Evolutionary conservation across 768 basidiomycete species (phyloP), one percentile per base, ranked within the genome.

Genomic region (Leccinum broughii): DNA sequence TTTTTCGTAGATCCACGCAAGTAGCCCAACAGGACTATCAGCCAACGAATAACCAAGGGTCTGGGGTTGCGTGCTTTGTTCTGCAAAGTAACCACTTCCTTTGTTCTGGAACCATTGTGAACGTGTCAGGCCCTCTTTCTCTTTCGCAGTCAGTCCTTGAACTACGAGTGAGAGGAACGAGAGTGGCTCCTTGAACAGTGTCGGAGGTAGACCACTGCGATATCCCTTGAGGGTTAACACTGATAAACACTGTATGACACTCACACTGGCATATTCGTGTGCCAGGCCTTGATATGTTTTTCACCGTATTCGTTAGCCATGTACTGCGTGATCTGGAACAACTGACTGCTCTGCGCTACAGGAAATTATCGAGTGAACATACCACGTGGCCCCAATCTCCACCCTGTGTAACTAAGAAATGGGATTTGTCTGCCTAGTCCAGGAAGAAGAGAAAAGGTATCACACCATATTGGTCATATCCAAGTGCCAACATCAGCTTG

Each of bases 1-100:
- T 53, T 84, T 82, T 63, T 83, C 82, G 56, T 83, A 84, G 20
- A 84, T 80, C 82, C 82, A 83, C 2, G 76, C 80, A 13, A 84
- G 74, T 22, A 83, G 62, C 1, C 83, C 86, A 6, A 77, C 77
- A 9, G 86, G 86, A 6, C 84, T 86, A 61, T 87, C 86, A 1
- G 81, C 73, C 4, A 87, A 71, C 10, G 74, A 62, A 63, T 87
- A 87, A 0, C 82, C 84, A 4, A 84, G 65, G 0, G 83, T 84
- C 63, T 84, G 83, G 0, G 83, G 83, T 58, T 78, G 75, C 1
- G 82, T 83, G 20, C 51, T 26, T 22, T 80, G 80, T 48, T 68
- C 58, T 0, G 4, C 10, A 2, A 53, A 37, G 55, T 80, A 80
- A 17, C 77, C 80, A 0, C 3, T 7, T 4, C 77, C 77, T 17